These are phyloP conservation scores for Phialemonium atrogriseum DNA, from an alignment of 2,329 filamentous ascomycete species.

Conservation along the genomic window DNA sequence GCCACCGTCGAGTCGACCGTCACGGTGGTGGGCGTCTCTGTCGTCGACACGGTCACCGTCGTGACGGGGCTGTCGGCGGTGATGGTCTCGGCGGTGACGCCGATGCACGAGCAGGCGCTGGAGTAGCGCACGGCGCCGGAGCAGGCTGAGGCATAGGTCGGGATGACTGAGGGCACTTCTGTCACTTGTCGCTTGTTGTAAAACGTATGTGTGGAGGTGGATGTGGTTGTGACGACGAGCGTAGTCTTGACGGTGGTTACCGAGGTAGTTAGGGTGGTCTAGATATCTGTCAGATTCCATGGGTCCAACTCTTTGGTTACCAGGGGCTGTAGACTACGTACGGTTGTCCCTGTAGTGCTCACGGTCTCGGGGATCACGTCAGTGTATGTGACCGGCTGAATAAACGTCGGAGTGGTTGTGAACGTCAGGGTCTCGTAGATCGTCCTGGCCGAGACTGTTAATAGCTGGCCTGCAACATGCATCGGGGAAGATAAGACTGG, in stretches of 20 bases:
- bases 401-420: background rate
- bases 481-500: too few species aligned
- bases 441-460: too few species aligned
- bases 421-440: background rate
- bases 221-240: background rate
- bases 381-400: background rate
- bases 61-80: background rate
- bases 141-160: slow-evolving; percentile 3
- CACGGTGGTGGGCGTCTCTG: background rate
- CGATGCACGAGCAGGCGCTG: slow-evolving; percentile 4
- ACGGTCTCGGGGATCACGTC: background rate
- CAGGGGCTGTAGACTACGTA: too few species aligned
- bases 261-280: background rate
- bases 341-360: too few species aligned
- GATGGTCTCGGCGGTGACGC: slow-evolving; percentile 2
- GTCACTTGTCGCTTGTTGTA: background rate
- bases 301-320: too few species aligned
- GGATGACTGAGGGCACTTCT: background rate
- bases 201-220: too few species aligned
- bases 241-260: background rate
- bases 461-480: too few species aligned
- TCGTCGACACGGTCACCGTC: background rate
- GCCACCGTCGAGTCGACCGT: background rate
- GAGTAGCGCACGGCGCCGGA: slow-evolving; percentile 1
- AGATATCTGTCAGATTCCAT: too few species aligned